phyloP scores from a whole-genome alignment of 164 flowering plant genomes.

The Euptelea pleiosperma region DNA sequence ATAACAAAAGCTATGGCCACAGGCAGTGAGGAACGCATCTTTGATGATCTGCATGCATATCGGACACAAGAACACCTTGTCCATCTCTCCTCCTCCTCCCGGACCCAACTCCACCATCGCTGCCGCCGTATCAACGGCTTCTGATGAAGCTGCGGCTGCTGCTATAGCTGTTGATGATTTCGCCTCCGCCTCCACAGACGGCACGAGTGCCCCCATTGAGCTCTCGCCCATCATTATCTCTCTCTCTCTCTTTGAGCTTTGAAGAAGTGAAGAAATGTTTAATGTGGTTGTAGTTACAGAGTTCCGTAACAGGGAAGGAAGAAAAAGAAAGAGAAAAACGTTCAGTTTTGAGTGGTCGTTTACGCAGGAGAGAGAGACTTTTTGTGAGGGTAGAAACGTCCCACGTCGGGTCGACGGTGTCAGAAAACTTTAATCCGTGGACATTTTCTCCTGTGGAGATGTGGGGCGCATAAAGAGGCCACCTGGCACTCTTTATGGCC shows the following conservation, averaged over 20 bases:
- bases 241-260: not conserved
- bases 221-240: slow-evolving; percentile 30
- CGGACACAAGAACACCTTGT: slow-evolving; percentile 80
- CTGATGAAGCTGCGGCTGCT: slow-evolving; percentile 4
- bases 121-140: not conserved
- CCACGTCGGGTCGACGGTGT: too few species aligned
- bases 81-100: slow-evolving; percentile 44
- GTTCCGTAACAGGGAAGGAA: too few species aligned
- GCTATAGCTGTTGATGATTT: slow-evolving; percentile 19
- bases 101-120: too few species aligned
- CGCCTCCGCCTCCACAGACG: slow-evolving; percentile 48
- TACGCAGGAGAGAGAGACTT: not conserved
- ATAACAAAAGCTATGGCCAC: slow-evolving; percentile 97
- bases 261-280: not conserved
- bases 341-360: not conserved
- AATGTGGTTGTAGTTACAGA: slow-evolving; percentile 1
- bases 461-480: too few species aligned
- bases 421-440: too few species aligned
- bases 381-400: slow-evolving; percentile 16
- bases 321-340: not conserved
- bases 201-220: slow-evolving; percentile 57
- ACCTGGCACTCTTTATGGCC: too few species aligned
- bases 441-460: too few species aligned
- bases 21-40: slow-evolving; percentile 88
- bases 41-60: slow-evolving; percentile 94